Conservation (phyloP, 2,329 filamentous ascomycete species). For the Chalara sp. region DNA sequence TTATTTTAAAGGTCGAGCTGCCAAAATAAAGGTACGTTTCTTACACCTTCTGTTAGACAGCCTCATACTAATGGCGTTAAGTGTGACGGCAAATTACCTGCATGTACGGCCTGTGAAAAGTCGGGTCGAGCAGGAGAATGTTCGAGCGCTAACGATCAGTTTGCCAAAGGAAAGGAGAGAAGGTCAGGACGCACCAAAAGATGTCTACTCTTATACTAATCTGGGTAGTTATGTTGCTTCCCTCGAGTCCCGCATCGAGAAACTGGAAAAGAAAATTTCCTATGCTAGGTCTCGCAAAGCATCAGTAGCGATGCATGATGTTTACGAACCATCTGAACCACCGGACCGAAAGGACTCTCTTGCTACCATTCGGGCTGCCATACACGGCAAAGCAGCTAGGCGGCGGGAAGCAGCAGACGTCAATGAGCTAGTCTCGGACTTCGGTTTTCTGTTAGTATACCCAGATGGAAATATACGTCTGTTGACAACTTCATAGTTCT, state of each 20-base stretch:
- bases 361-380: conserved; percentile 53
- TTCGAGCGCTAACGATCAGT: conserved; percentile 91
- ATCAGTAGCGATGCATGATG: conserved; percentile 59
- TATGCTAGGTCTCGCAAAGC: conserved; percentile 66
- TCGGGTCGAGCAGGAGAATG: conserved; percentile 81
- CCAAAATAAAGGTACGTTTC: conserved; percentile 73
- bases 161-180: conserved; percentile 88
- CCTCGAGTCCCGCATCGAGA: conserved; percentile 85
- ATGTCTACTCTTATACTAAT: conserved; percentile 11
- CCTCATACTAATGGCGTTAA: conserved; percentile 27
- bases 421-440: conserved; percentile 87
- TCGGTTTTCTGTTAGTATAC: conserved; percentile 70
- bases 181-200: conserved; percentile 46
- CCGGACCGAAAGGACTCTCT: conserved; percentile 58
- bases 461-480: not conserved
- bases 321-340: conserved; percentile 38
- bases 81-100: conserved; percentile 93
- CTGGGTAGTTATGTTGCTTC: conserved; percentile 75
- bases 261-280: conserved; percentile 70
- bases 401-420: conserved; percentile 76
- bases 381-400: conserved; percentile 57
- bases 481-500: conserved; percentile 46
- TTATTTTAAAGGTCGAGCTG: conserved; percentile 55
- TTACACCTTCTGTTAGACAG: not conserved
- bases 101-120: conserved; percentile 91